Percentiles rank a stretch among this genome's conserved stretches.
These are phyloP conservation scores for Ceratocystis eucalypticola DNA, from an alignment of 2,329 filamentous ascomycete species.

Conservation along the genomic window DNA sequence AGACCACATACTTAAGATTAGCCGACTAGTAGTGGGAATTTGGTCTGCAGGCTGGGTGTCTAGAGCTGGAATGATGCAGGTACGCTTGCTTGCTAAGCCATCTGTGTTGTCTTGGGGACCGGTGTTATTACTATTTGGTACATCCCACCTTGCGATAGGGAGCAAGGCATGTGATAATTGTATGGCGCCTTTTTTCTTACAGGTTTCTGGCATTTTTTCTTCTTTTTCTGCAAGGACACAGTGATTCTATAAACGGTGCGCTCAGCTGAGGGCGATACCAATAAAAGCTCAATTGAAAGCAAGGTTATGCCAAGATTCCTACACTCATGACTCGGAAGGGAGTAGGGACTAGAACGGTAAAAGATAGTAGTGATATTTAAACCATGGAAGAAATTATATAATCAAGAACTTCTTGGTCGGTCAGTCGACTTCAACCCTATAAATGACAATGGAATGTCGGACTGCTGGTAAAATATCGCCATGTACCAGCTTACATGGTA, in stretches of 20 bases:
- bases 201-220: not conserved
- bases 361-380: constrained; percentile 1
- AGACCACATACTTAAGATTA: not conserved
- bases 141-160: too few species aligned
- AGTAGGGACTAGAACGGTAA: not conserved
- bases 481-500: not conserved
- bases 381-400: not conserved
- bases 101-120: too few species aligned
- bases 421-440: not conserved
- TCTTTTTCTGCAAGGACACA: not conserved
- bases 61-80: not conserved
- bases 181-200: too few species aligned
- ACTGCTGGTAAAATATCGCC: not conserved
- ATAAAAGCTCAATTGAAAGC: not conserved
- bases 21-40: not conserved
- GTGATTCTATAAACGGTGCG: not conserved
- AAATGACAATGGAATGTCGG: not conserved
- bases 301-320: not conserved
- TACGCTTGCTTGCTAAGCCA: too few species aligned
- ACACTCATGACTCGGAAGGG: not conserved
- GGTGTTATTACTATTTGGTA: too few species aligned
- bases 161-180: too few species aligned
- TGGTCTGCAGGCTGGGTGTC: not conserved
- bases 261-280: not conserved
- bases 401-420: not conserved